Base-by-base conservation (phyloP, 2,329 filamentous ascomycete genomes). In the Cadophora sp. region DNA sequence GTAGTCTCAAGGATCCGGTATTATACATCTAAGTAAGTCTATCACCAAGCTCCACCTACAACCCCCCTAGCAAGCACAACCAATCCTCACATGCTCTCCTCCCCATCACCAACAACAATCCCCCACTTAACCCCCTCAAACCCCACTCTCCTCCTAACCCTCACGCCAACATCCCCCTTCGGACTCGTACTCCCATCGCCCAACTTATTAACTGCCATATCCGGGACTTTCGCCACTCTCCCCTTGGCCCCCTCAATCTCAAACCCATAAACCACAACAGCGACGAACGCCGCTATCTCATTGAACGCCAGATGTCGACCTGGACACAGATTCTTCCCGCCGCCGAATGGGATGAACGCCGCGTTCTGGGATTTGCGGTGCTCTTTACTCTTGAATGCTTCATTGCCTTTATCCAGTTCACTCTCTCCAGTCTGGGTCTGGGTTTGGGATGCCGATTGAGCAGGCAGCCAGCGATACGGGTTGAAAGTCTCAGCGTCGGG, bases 401-500 rank as follows among this genome's bases (percentile, higher is more conserved):
- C 65, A 70, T 60, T 62, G 27, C 65, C 6, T 51, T 27, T 20
- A 61, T 1, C 51, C 7, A n/a, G 4, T n/a, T 27, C 24, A 18
- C 1, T 39, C 20, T 14, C 50, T 33, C n/a, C 27, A 33, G 1
- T 14, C 1, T 33, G 50, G 30, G 3, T 55, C 27, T n/a, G 1
- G 14, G 6, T 20, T 4, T 45, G 16, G 16, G 41, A 45, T 45
- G 18, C 5, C 3, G 43, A 20, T 2, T 20, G 47, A 50, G n/a
- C n/a, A 27, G 48, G 48, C 11, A 80, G 62, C 70, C 83, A 84
- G 22, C 81, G 79, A n/a, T 71, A 53, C 0, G 81, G 77, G 51
- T 82, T 79, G 74, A 84, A 84, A 0, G 65, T 62, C 3, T 70
- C 71, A 0, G 76, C 79, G 60, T 83, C 80, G 1, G 76, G 70